Conservation (phyloP, 148 eudicot species). For the Drosera capensis region DNA sequence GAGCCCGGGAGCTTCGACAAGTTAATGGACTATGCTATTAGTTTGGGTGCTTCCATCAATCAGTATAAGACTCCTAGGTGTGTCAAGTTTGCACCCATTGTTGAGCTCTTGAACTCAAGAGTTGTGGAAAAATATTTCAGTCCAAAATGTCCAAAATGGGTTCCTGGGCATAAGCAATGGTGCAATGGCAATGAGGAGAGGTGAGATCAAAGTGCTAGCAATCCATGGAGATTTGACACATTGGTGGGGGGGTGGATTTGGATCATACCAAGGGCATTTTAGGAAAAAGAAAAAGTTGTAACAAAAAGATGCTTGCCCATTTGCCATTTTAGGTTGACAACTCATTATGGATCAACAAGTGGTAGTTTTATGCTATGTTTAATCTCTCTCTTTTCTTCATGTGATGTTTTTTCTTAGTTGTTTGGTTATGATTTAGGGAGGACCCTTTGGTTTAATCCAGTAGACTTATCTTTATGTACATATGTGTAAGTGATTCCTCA, state of each 20-base stretch:
- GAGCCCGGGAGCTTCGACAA: conserved; percentile 60
- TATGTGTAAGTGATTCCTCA: too few species aligned
- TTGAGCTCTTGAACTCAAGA: conserved; percentile 66
- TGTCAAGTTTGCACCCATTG: conserved; percentile 73
- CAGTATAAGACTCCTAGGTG: conserved; percentile 95
- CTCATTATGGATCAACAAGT: too few species aligned
- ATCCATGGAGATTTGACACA: not conserved
- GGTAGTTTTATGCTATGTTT: too few species aligned
- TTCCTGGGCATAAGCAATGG: conserved; percentile 82
- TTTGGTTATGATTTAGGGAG: too few species aligned
- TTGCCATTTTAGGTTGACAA: conserved; percentile 10
- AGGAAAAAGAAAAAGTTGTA: not conserved
- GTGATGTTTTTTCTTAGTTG: too few species aligned
- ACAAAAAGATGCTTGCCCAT: not conserved
- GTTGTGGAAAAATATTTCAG: conserved; percentile 45
- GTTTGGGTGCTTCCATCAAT: conserved; percentile 86
- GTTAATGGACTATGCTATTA: conserved; percentile 77
- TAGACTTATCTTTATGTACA: too few species aligned
- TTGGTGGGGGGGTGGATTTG: not conserved
- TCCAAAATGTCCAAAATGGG: conserved; percentile 87
- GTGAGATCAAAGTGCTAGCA: not conserved
- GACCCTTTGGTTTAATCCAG: too few species aligned
- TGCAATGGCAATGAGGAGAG: conserved; percentile 28
- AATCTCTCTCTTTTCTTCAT: too few species aligned
- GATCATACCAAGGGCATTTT: not conserved